Evolutionary conservation across 139 green algal species (phyloP).

Genomic region (Haematococcus lacustris): DNA sequence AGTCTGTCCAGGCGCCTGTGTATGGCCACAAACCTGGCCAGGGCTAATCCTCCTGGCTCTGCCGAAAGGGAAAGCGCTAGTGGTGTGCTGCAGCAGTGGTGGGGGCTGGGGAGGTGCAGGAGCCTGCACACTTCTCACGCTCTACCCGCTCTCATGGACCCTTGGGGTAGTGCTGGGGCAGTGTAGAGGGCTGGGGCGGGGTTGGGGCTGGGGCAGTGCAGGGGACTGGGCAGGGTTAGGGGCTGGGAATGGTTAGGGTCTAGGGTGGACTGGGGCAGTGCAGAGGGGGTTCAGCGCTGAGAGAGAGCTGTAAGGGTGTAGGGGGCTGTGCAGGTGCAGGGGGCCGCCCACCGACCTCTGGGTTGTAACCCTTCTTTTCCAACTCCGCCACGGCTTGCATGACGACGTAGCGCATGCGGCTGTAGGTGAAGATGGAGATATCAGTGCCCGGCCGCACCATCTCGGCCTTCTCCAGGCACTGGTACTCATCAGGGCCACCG

Average conservation of each 20-base stretch:
- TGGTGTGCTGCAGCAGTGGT: no score
- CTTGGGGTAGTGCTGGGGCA: no score
- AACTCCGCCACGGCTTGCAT: conserved; percentile 62
- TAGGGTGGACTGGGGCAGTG: background rate
- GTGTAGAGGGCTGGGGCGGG: no score
- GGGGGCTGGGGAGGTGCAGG: no score
- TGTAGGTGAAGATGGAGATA: conserved; percentile 92
- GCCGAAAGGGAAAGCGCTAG: no score
- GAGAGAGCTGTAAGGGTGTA: background rate
- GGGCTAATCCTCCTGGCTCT: no score
- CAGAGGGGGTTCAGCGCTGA: background rate
- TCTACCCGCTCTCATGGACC: no score
- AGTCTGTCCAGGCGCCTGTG: no score
- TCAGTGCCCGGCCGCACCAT: conserved; percentile 80
- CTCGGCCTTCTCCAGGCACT: conserved; percentile 34
- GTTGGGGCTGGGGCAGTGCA: no score
- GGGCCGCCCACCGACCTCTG: conserved; percentile 60
- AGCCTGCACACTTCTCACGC: no score
- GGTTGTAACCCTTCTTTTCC: conserved; percentile 78
- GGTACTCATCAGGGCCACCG: conserved; percentile 16
- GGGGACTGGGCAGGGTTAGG: no score
- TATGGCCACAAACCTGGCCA: no score
- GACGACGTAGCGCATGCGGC: conserved; percentile 89
- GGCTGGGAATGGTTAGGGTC: background rate
- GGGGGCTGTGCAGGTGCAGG: background rate